Percentiles rank a stretch among this genome's conserved stretches.
Evolutionary conservation across 352 stramenopile species (phyloP).

Genomic region (Phytophthora niederhauseri): DNA sequence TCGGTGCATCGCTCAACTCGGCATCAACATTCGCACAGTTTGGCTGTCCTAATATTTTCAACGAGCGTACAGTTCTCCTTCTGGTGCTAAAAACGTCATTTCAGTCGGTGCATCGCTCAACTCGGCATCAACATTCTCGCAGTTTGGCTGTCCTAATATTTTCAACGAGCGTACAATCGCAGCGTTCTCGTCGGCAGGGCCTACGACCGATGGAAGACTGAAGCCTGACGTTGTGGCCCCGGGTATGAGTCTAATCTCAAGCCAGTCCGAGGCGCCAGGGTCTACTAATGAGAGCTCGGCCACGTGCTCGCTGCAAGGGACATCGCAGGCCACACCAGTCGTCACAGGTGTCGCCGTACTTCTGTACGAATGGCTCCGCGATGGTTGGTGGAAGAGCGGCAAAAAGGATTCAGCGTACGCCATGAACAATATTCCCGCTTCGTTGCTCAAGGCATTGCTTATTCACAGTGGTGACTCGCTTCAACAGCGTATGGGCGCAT

Average conservation of each 20-base stretch:
- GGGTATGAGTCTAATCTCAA: slow-evolving; percentile 82
- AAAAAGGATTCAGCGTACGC: slow-evolving; percentile 54
- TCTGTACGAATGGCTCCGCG: slow-evolving; percentile 77
- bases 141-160: slow-evolving; percentile 54
- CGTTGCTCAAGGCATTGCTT: slow-evolving; percentile 80
- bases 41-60: slow-evolving; percentile 67
- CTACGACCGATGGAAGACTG: slow-evolving; percentile 80
- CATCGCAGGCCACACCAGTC: slow-evolving; percentile 77
- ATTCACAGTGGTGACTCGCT: slow-evolving; percentile 77
- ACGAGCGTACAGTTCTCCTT: slow-evolving; percentile 76
- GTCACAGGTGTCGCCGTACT: slow-evolving; percentile 78
- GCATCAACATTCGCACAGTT: slow-evolving; percentile 54
- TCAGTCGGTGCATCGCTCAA: slow-evolving; percentile 84
- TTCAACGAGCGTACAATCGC: slow-evolving; percentile 82
- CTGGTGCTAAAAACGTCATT: slow-evolving; percentile 86
- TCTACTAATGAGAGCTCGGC: slow-evolving; percentile 56
- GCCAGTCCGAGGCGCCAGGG: slow-evolving; percentile 61
- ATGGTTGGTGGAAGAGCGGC: slow-evolving; percentile 81
- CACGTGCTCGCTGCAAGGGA: slow-evolving; percentile 78
- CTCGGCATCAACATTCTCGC: slow-evolving; percentile 50
- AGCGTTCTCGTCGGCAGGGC: slow-evolving; percentile 83
- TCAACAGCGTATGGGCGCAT: slow-evolving; percentile 45
- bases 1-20: slow-evolving; percentile 76
- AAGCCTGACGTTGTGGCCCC: slow-evolving; percentile 91
- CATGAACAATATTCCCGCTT: slow-evolving; percentile 69